Evolutionary conservation across 2,329 filamentous ascomycete species (phyloP), one percentile per base, ranked within the genome.

Genomic region (Fusarium luffae): DNA sequence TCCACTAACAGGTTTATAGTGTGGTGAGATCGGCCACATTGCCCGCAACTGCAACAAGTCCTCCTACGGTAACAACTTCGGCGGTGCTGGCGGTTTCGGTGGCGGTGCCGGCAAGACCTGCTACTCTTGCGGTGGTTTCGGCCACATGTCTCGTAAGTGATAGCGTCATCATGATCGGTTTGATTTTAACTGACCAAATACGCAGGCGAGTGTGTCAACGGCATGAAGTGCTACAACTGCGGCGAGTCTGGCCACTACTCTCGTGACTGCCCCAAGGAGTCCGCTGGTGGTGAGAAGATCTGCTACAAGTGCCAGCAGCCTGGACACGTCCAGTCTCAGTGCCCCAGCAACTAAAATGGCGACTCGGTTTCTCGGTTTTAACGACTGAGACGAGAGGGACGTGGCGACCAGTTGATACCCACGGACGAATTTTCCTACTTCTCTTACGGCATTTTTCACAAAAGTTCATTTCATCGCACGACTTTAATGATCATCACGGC

Each of bases 151-250:
- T 79, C 92, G 94, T 87, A 79, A 78, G 87, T 86, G 32, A 21
- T 27, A 9, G 8, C 23, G 16, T n/a, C 19, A 25, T 42, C 5
- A n/a, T 11, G 25, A n/a, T 7, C 14, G 6, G 16, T 12, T 7
- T 42, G 14, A 27, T 30, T 21, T 34, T 54, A n/a, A 44, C 75
- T 77, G 71, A 77, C 49, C 51, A 51, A 50, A 19, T n/a, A 19
- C 51, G 21, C 60, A 89, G 88, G 88, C 75, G 96, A 98, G 84
- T 99, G 96, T 85, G 97, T 95, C 77, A 97, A 98, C 82, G 96
- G 96, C 78, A 95, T 97, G 87, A 98, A 98, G 88, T 99, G 96
- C 91, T 99, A 98, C 90, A 98, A 98, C 90, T 98, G 96, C 75
- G 89, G 89, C 78, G 94, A 98, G 86, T 92, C 95, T 75, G 95